Evolutionary conservation across 345 rosid genomes (phyloP).

Genomic region (Eutrema japonicum): DNA sequence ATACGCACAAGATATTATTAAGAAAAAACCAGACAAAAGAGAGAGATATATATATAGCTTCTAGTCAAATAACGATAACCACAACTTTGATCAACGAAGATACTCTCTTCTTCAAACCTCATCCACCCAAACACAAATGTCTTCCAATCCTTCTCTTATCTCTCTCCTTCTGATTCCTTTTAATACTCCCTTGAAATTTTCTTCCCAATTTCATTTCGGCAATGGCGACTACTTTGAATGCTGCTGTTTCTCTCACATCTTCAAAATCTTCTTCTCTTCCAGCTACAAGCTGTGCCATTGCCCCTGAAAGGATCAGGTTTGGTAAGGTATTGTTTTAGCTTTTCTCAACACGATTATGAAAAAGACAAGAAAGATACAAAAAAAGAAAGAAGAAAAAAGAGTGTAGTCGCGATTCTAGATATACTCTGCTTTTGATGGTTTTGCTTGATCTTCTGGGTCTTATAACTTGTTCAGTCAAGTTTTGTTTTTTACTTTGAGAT

Average conservation of each 20-base stretch:
- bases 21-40: slow-evolving; percentile 8
- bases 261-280: slow-evolving; percentile 65
- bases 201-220: slow-evolving; percentile 15
- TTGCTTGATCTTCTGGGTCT: not conserved
- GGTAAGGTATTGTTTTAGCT: slow-evolving; percentile 54
- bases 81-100: slow-evolving; percentile 39
- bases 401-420: not conserved
- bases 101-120: slow-evolving; percentile 43
- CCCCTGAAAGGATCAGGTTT: slow-evolving; percentile 70
- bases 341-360: not conserved
- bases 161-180: slow-evolving; percentile 36
- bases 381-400: no score
- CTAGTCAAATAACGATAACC: slow-evolving; percentile 41
- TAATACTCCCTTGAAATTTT: slow-evolving; percentile 15
- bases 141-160: slow-evolving; percentile 43
- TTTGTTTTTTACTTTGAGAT: slow-evolving; percentile 3
- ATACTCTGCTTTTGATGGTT: slow-evolving; percentile 10
- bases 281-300: slow-evolving; percentile 52
- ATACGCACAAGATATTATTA: slow-evolving; percentile 10
- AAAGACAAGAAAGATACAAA: no score
- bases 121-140: slow-evolving; percentile 45
- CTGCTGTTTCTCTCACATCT: slow-evolving; percentile 80
- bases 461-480: not conserved
- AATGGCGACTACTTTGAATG: slow-evolving; percentile 80
- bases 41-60: slow-evolving; percentile 4